Evolutionary conservation across 495 filamentous ascomycete genomes (phyloP).

Genomic region (Neurospora africana): DNA sequence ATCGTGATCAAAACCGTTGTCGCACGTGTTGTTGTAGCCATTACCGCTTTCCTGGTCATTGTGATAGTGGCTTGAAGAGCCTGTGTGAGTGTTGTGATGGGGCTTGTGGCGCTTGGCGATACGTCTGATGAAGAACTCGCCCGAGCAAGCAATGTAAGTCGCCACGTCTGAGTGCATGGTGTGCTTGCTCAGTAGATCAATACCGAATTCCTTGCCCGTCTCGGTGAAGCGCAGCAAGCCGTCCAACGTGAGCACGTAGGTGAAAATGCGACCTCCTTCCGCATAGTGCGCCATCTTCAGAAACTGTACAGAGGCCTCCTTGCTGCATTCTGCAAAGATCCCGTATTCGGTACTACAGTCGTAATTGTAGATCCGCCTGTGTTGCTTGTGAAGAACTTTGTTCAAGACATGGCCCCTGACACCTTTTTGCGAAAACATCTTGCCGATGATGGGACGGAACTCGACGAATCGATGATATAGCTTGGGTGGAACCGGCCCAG

Average conservation of each 20-base stretch:
- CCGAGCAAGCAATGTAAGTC: slow-evolving; percentile 80
- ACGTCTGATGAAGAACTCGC: slow-evolving; percentile 84
- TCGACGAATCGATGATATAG: slow-evolving; percentile 89
- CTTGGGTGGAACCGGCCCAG: slow-evolving; percentile 64
- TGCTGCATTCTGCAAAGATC: slow-evolving; percentile 34
- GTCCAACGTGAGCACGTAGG: slow-evolving; percentile 85
- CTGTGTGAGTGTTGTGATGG: neutral
- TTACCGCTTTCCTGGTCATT: neutral
- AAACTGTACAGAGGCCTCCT: slow-evolving; percentile 64
- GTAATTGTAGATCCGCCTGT: slow-evolving; percentile 79
- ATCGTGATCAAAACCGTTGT: slow-evolving; percentile 11
- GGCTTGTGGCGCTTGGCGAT: slow-evolving; percentile 19
- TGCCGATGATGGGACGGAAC: slow-evolving; percentile 79
- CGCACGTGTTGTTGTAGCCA: neutral
- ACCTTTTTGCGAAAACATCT: slow-evolving; percentile 73
- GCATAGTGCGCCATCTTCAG: slow-evolving; percentile 79
- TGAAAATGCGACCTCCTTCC: slow-evolving; percentile 76
- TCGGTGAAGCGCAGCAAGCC: slow-evolving; percentile 81
- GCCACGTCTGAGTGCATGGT: slow-evolving; percentile 90
- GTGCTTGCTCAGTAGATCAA: slow-evolving; percentile 86
- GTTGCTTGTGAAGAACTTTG: slow-evolving; percentile 81
- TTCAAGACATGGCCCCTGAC: slow-evolving; percentile 68
- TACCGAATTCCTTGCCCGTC: slow-evolving; percentile 87
- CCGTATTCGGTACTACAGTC: slow-evolving; percentile 63
- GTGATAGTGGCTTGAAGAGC: neutral